Base-by-base conservation (phyloP, 208 protist species). In the Strigomonas culicis region DNA sequence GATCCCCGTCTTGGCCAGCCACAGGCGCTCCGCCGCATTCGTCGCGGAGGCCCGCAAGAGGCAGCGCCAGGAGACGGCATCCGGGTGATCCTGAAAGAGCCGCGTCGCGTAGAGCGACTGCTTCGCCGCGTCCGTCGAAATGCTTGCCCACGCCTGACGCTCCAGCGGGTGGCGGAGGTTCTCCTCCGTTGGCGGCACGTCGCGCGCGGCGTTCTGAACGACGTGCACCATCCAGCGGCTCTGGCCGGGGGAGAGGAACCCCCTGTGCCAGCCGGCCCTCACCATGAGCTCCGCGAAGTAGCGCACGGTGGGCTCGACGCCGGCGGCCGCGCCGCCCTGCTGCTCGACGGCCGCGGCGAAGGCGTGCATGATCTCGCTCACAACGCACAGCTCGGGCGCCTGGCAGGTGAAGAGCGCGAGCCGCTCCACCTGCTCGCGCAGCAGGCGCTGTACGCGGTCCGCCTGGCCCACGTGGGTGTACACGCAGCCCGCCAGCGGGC, bases 31-130 rank as follows among this genome's bases (percentile, higher is more conserved):
- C 52, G 68, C 72, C 11, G 59, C 34, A 4, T 70, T 78, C 6
- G 28, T 32, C 11, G 74, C 76, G 7, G 66, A 58, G 19, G 77
- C 60, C 13, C 78, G 79, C 61, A 90, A 69, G 58, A 92, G 47
- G 30, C 72, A 86, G 11, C 88, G 67, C 88, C 88, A 94, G 43
- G 77, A 71, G 21, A 92, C 25, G 6, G 76, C 69, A 30, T 72
- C 72, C 2, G 65, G 65, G 44, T 68, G 56, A n/a, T 64, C 24
- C 27, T 71, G 59, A 66, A 94, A 86, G 4, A 80, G 64, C 21
- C 66, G 21, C 11, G 55, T 60, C 11, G 55, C 55, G 55, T 25
- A 43, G 17, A 34, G 19, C 4, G 55, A 28, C 15, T 21, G 19
- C 55, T 34, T 60, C 24, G n/a, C 31, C 55, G n/a, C 39, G 22